Conservation (phyloP, 352 stramenopile genomes). For the Phytophthora ramorum region DNA sequence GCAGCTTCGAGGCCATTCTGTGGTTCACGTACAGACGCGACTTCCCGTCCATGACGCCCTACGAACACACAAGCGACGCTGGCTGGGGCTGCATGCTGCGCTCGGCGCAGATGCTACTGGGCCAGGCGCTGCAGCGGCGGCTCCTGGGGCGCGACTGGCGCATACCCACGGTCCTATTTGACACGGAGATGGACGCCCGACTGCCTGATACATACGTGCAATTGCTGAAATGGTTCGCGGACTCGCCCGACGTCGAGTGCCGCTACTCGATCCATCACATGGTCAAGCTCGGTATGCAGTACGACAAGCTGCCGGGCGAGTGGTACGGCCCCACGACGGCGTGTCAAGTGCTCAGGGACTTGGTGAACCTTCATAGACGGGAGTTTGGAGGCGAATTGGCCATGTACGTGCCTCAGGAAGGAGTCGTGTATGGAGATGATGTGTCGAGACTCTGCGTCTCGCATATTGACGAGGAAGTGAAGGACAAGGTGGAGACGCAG, state of each 20-base stretch:
- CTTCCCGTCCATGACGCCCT: conserved; percentile 88
- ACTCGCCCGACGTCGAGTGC: conserved; percentile 73
- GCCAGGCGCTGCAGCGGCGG: conserved; percentile 87
- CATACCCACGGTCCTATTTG: conserved; percentile 37
- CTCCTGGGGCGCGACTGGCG: conserved; percentile 63
- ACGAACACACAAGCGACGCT: conserved; percentile 91
- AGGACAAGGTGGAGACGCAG: conserved; percentile 9
- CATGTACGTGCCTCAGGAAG: conserved; percentile 88
- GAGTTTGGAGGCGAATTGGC: conserved; percentile 53
- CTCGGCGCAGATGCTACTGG: conserved; percentile 95
- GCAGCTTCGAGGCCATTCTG: conserved; percentile 69
- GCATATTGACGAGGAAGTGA: conserved; percentile 44
- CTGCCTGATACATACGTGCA: conserved; percentile 53
- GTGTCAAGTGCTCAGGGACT: conserved; percentile 87
- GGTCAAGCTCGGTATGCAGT: conserved; percentile 90
- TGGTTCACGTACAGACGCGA: conserved; percentile 93
- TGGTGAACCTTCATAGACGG: conserved; percentile 75
- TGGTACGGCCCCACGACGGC: conserved; percentile 94
- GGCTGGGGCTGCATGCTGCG: conserved; percentile 98
- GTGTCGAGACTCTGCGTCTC: conserved; percentile 77
- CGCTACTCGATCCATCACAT: conserved; percentile 93
- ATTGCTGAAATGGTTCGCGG: conserved; percentile 88
- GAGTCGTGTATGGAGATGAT: conserved; percentile 84
- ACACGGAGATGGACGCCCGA: conserved; percentile 33
- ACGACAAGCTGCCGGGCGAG: conserved; percentile 92